phyloP scores from a whole-genome alignment of 805 yeast species.

The Myxozyma monticola region DNA sequence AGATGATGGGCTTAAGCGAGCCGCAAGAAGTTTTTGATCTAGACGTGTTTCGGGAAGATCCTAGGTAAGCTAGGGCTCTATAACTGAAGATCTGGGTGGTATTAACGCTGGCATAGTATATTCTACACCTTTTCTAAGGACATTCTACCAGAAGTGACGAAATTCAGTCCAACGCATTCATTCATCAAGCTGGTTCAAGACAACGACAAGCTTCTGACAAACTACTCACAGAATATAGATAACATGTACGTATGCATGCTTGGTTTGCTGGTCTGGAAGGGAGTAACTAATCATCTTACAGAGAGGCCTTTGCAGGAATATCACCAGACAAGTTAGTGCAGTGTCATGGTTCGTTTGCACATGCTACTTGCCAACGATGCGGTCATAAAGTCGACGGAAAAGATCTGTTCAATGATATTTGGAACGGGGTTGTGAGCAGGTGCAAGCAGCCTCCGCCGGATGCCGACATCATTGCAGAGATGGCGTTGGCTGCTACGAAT shows the following conservation, averaged over 20 bases:
- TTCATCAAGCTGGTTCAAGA: slow-evolving; percentile 74
- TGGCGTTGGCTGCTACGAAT: not conserved
- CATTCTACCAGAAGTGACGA: slow-evolving; percentile 68
- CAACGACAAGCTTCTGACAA: slow-evolving; percentile 72
- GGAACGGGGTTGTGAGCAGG: slow-evolving; percentile 60
- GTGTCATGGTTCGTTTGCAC: slow-evolving; percentile 91
- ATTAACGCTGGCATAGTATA: slow-evolving; percentile 41
- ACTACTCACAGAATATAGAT: slow-evolving; percentile 90
- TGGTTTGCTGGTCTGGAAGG: not conserved
- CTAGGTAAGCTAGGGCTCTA: slow-evolving; percentile 39
- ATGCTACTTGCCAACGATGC: slow-evolving; percentile 82
- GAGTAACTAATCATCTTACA: not conserved
- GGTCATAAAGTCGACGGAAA: slow-evolving; percentile 65
- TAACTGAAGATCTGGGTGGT: not conserved
- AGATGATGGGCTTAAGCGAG: slow-evolving; percentile 68
- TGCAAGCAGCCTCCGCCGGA: slow-evolving; percentile 54
- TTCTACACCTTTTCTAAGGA: slow-evolving; percentile 85
- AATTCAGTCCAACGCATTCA: slow-evolving; percentile 74
- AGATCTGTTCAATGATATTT: slow-evolving; percentile 58
- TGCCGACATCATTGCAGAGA: not conserved
- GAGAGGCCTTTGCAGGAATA: slow-evolving; percentile 61
- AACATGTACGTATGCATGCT: slow-evolving; percentile 60
- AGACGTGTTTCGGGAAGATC: slow-evolving; percentile 69
- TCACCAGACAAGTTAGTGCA: slow-evolving; percentile 67
- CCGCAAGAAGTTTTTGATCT: slow-evolving; percentile 90